Evolutionary conservation across 1,284 basidiomycete species (phyloP), one percentile per base, ranked within the genome.

Genomic region (Pisolithus thermaeus): DNA sequence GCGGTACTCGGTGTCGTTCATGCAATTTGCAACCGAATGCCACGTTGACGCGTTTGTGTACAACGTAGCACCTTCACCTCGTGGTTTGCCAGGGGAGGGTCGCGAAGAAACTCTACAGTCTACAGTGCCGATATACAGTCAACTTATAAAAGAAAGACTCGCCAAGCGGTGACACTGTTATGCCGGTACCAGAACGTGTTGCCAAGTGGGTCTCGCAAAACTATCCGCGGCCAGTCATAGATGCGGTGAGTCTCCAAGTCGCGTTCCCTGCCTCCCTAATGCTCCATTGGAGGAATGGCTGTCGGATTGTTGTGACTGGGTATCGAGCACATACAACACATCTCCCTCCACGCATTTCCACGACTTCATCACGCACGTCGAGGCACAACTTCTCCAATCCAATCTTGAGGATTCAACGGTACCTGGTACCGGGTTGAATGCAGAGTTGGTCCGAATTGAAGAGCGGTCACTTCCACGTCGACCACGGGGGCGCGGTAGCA

Each of bases 361-460:
- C 40, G 65, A 68, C 22, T 77, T 81, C 53, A 70, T 79, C 47
- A 58, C 73, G 3, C 70, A 77, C 43, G 73, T 90, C 47, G 77
- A 84, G 56, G 54, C 64, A 1, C 87, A 90, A 59, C 75, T 90
- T n/a, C 74, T 90, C 9, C 74, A 80, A 56, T 90, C 87, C 0
- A 77, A 81, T 57, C 76, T 90, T 42, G 60, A 63, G 8, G 85
- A 87, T 60, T 89, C 86, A 3, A 87, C 84, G 74, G 62, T 80
- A 1, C 73, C 70, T 18, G 78, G 79, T 0, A 87, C 88, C 0
- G 87, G 87, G 0, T 73, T 90, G 11, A 54, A 66, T n/a, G 81
- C 84, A 3, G 63, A 61, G 1, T 63, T 79, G 53, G 60, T 81
- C 37, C 56, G 68, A 11, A 53, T 62, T 14, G 57, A 46, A 35